Conservation (phyloP, 345 rosid species). For the Lepidium sativum region DNA sequence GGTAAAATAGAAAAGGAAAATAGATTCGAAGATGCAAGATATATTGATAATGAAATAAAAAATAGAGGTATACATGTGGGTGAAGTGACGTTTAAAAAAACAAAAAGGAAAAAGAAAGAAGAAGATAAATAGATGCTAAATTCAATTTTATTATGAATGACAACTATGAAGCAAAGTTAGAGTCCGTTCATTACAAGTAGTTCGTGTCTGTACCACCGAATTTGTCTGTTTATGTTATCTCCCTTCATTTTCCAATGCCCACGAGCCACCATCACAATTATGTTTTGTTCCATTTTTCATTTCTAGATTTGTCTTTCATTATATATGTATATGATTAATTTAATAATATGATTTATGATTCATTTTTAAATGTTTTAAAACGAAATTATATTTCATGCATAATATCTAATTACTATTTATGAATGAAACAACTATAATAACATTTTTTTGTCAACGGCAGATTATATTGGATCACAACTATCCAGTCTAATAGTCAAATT, state of each 20-base stretch:
- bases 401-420: too few relatives aligned
- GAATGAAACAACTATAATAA: too few relatives aligned
- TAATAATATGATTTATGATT: too few relatives aligned
- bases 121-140: conserved; percentile 22
- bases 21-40: conserved; percentile 27
- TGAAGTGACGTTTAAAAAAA: conserved; percentile 25
- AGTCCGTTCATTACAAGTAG: conserved; percentile 26
- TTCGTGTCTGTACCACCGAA: conserved; percentile 29
- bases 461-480: too few relatives aligned
- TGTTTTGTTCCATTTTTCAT: conserved; percentile 20
- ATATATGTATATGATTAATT: too few relatives aligned
- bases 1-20: neutral
- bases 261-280: conserved; percentile 12
- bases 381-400: too few relatives aligned
- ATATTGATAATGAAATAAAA: conserved; percentile 17
- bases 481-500: too few relatives aligned
- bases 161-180: conserved; percentile 25
- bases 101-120: conserved; percentile 12
- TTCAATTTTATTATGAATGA: conserved; percentile 7
- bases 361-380: too few relatives aligned
- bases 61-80: conserved; percentile 20
- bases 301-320: neutral
- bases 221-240: conserved; percentile 27
- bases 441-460: too few relatives aligned
- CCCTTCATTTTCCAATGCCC: conserved; percentile 5